These are phyloP conservation scores for Cystofilobasidium bisporidii DNA, from an alignment of 768 basidiomycete genomes.

Conservation along the genomic window DNA sequence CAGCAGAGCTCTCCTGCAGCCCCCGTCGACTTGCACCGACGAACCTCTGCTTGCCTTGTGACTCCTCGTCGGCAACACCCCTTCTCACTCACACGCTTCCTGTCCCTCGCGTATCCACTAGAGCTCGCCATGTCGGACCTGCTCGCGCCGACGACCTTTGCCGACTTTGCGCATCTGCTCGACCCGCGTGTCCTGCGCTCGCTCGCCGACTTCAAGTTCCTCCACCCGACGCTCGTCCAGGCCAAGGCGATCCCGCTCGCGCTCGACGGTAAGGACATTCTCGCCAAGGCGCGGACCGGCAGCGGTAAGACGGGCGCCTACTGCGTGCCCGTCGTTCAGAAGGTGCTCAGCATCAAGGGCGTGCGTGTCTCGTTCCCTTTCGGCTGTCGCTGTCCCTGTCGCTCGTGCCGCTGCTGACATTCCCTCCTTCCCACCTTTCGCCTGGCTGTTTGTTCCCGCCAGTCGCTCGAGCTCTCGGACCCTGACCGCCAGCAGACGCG, in stretches of 20 bases:
- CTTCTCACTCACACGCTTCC: neutral
- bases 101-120: too few relatives aligned
- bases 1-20: too few relatives aligned
- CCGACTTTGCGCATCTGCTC: conserved; percentile 61
- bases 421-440: too few relatives aligned
- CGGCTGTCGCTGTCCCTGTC: conserved; percentile 8
- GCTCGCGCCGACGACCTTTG: conserved; percentile 39
- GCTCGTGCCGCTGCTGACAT: too few relatives aligned
- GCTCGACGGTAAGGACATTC: conserved; percentile 71
- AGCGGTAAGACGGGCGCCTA: conserved; percentile 97
- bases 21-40: too few relatives aligned
- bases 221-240: conserved; percentile 85
- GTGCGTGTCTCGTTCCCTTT: conserved; percentile 44
- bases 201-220: conserved; percentile 80
- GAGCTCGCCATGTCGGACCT: conserved; percentile 27
- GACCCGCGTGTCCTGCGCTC: conserved; percentile 78
- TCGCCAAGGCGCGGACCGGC: conserved; percentile 88
- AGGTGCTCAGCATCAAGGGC: conserved; percentile 67
- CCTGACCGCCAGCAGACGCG: conserved; percentile 48
- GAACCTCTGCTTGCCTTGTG: too few relatives aligned
- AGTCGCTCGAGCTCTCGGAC: conserved; percentile 26
- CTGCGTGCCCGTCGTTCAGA: conserved; percentile 80
- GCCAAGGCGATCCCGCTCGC: conserved; percentile 84
- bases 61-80: neutral
- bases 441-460: neutral